phyloP scores from a whole-genome alignment of 2,329 filamentous ascomycete species.

The Fusarium cicatricum region DNA sequence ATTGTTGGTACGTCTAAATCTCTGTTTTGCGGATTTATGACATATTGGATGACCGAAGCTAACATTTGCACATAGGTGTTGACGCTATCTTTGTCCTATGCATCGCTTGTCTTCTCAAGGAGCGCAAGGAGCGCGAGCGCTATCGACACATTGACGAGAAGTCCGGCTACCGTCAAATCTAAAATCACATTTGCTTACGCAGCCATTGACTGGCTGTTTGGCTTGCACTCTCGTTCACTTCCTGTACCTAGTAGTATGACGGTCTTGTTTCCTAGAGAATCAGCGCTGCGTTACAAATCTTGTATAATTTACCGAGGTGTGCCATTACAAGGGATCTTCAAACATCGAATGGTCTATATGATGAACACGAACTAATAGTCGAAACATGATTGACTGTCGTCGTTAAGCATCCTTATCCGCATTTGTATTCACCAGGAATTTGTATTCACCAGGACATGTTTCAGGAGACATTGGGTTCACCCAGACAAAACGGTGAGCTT shows the following conservation, averaged over 20 bases:
- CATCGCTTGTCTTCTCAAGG: conserved; percentile 79
- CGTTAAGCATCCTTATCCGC: neutral
- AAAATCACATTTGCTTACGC: conserved; percentile 34
- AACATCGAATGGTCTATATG: neutral
- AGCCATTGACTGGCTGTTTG: conserved; percentile 19
- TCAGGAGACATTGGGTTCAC: no score
- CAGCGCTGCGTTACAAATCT: conserved; percentile 4
- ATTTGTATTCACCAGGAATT: neutral
- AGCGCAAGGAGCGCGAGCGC: conserved; percentile 79
- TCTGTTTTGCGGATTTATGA: no score
- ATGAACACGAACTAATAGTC: no score
- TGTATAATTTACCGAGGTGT: conserved; percentile 23
- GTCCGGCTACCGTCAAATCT: conserved; percentile 62
- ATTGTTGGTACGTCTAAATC: conserved; percentile 68
- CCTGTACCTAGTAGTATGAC: conserved; percentile 5
- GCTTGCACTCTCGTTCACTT: conserved; percentile 1
- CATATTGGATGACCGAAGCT: neutral
- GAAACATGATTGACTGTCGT: no score
- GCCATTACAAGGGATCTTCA: conserved; percentile 16
- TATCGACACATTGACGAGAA: conserved; percentile 87
- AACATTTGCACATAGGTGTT: conserved; percentile 53
- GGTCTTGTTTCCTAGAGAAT: conserved; percentile 7
- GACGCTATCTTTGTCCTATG: conserved; percentile 74
- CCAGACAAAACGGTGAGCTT: neutral
- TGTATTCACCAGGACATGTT: neutral